phyloP scores from a whole-genome alignment of 208 protist genomes.

The Leishmania lainsoni region DNA sequence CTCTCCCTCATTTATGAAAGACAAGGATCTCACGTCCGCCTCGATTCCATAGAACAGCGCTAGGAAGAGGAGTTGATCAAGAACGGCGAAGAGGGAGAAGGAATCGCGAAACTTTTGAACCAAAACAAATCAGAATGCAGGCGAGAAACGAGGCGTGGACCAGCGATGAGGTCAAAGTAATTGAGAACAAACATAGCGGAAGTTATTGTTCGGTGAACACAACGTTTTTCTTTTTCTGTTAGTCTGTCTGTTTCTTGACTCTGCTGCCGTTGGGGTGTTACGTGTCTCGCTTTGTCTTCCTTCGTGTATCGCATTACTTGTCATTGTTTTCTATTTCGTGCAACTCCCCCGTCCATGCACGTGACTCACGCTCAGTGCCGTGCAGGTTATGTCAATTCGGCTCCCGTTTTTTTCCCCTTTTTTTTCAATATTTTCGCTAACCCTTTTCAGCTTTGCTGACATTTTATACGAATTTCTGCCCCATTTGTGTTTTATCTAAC shows the following conservation, averaged over 20 bases:
- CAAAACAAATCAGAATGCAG: not conserved
- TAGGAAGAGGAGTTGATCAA: not conserved
- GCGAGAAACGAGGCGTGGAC: not conserved
- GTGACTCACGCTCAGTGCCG: not conserved
- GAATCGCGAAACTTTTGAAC: not conserved
- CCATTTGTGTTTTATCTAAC: not conserved
- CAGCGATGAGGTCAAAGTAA: not conserved
- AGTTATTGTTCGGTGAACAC: not conserved
- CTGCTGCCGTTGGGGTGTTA: not conserved
- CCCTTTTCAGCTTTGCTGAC: not conserved
- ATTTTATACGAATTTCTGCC: not conserved
- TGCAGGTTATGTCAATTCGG: not conserved
- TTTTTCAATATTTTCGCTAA: not conserved
- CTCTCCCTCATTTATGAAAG: not conserved
- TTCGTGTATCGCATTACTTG: not conserved
- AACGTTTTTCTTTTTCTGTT: not conserved
- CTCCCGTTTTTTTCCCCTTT: not conserved
- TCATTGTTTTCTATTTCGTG: not conserved
- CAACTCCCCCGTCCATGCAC: not conserved
- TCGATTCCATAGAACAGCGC: not conserved
- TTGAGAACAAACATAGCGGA: not conserved
- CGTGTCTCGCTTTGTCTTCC: not conserved
- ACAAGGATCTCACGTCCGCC: not conserved
- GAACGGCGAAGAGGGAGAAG: not conserved
- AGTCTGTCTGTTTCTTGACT: not conserved